Evolutionary conservation across 2,329 filamentous ascomycete genomes (phyloP).

Genomic region (Fusarium illudens): DNA sequence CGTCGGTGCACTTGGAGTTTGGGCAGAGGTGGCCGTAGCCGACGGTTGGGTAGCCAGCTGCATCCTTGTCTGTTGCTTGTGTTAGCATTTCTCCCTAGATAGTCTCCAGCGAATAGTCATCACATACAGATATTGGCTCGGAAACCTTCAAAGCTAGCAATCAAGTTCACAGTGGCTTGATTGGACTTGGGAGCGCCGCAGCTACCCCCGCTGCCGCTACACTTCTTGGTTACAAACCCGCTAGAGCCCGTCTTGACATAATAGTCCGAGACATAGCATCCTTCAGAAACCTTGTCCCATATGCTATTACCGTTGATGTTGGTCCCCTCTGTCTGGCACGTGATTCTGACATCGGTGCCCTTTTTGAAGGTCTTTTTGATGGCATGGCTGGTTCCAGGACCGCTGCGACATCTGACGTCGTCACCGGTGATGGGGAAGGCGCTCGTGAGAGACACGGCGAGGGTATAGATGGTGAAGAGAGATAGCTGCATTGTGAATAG

Average conservation of each 20-base stretch:
- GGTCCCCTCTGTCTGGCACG: conserved; percentile 10
- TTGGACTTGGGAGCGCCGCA: conserved; percentile 18
- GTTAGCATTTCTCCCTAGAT: neutral
- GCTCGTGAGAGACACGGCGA: neutral
- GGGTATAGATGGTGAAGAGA: neutral
- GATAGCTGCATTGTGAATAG: conserved; percentile 3
- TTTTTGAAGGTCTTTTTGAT: conserved; percentile 4
- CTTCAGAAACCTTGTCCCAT: conserved; percentile 13
- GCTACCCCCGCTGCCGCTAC: neutral
- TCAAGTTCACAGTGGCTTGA: conserved; percentile 14
- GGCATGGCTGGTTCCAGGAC: conserved; percentile 1
- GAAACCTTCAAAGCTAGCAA: conserved; percentile 25
- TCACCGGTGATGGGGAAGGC: conserved; percentile 12
- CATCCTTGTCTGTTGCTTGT: conserved; percentile 44
- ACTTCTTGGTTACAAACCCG: neutral
- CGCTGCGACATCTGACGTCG: conserved; percentile 13
- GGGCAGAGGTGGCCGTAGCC: conserved; percentile 61
- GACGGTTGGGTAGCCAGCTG: conserved; percentile 57
- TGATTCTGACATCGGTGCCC: conserved; percentile 3
- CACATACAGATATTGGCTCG: conserved; percentile 21
- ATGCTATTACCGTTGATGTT: neutral
- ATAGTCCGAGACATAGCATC: conserved; percentile 19
- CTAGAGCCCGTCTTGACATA: conserved; percentile 13
- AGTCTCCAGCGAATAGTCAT: neutral
- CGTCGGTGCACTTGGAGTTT: conserved; percentile 53